Conservation (phyloP, 176 grass and related monocot genomes). For the Juncus effusus region DNA sequence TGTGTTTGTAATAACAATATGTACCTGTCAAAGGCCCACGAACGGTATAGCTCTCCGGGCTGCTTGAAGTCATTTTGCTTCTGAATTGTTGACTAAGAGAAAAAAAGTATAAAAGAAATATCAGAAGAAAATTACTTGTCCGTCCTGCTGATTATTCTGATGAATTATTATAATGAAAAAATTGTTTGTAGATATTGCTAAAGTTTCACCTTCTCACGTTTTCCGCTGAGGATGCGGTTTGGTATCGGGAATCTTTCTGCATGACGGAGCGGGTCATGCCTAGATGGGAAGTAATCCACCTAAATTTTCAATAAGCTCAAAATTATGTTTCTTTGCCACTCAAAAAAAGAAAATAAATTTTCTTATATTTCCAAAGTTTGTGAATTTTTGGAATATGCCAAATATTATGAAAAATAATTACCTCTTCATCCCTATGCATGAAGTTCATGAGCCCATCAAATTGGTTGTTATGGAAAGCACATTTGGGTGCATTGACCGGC, state of each 20-base stretch:
- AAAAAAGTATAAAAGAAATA: conserved; percentile 11
- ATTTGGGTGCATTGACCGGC: conserved; percentile 74
- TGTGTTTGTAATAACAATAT: not conserved
- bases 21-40: conserved; percentile 59
- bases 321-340: not conserved
- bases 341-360: not conserved
- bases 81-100: conserved; percentile 23
- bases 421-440: conserved; percentile 85
- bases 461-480: conserved; percentile 68
- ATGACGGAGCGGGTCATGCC: conserved; percentile 57
- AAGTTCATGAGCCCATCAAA: conserved; percentile 78
- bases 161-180: too few species aligned
- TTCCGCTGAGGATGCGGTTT: conserved; percentile 31
- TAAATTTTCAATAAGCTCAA: not conserved
- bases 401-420: not conserved
- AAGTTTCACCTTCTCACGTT: conserved; percentile 45
- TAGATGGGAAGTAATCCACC: conserved; percentile 79
- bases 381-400: not conserved
- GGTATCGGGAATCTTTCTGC: conserved; percentile 38
- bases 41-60: conserved; percentile 69
- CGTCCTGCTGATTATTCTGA: not conserved
- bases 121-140: not conserved
- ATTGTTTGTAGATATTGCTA: not conserved
- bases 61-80: conserved; percentile 91
- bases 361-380: conserved; percentile 5